Evolutionary conservation across 306 rosid species (phyloP).

Genomic region (Glycine soja): DNA sequence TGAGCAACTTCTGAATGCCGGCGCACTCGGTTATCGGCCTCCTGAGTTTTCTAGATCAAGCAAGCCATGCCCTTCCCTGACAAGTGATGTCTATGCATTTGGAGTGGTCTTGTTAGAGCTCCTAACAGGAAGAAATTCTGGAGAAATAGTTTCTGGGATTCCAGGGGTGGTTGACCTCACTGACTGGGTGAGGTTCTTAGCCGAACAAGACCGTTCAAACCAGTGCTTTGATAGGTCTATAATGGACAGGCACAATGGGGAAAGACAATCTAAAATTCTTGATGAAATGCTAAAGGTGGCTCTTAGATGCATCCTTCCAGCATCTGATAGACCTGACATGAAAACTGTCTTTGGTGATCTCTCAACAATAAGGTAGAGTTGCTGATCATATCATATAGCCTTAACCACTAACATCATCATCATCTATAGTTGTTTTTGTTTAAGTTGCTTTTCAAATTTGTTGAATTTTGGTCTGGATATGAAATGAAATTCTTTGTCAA

Average conservation of each 20-base stretch:
- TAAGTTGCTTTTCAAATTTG: conserved; percentile 20
- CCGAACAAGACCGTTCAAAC: conserved; percentile 53
- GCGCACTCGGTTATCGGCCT: conserved; percentile 77
- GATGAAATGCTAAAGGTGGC: conserved; percentile 72
- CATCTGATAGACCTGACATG: conserved; percentile 83
- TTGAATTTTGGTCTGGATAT: conserved; percentile 35
- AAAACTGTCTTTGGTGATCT: conserved; percentile 70
- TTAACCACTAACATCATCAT: conserved; percentile 53
- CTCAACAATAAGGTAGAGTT: conserved; percentile 56
- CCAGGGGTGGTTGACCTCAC: conserved; percentile 65
- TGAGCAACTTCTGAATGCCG: conserved; percentile 81
- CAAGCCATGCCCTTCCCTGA: conserved; percentile 78
- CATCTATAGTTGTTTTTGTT: conserved; percentile 31
- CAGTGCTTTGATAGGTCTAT: conserved; percentile 73
- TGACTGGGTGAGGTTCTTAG: conserved; percentile 74
- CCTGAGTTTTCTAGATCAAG: conserved; percentile 78
- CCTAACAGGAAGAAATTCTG: conserved; percentile 68
- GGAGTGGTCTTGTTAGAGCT: conserved; percentile 85
- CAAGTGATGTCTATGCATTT: conserved; percentile 81
- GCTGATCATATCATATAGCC: conserved; percentile 29
- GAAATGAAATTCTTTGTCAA: conserved; percentile 47
- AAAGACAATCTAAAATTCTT: conserved; percentile 43
- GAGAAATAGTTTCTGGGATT: conserved; percentile 69
- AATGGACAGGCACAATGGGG: conserved; percentile 45
- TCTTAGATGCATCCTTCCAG: conserved; percentile 74